Base-by-base conservation (phyloP, 768 basidiomycete genomes). In the Lentinus brumalis region DNA sequence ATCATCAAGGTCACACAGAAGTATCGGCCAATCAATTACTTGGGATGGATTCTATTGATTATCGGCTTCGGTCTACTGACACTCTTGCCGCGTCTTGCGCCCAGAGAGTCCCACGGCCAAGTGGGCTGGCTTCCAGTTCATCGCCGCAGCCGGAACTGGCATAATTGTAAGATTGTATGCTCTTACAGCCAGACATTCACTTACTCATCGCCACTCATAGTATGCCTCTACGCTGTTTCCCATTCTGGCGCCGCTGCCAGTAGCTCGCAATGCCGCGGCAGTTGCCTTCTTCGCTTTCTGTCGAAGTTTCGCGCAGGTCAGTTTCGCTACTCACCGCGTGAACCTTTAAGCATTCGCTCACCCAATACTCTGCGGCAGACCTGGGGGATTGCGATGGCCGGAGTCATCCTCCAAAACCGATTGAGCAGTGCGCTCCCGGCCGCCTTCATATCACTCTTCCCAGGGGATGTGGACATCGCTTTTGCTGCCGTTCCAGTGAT, bases 331-430 rank as follows among this genome's bases (percentile, higher is more conserved):
- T 2, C 21, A 26, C 21, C 18, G 10, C 14, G 4, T 21, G 14
- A 51, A 6, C 21, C 21, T 26, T 2, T 35, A 41, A 38, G 3
- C n/a, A 4, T 10, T 30, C 45, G n/a, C 15, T n/a, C 31, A 11
- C 42, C 55, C 29, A 15, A 21, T 30, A 26, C 29, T 31, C 14
- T 15, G 6, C 11, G 31, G 2, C 69, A 84, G 78, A 73, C 74
- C 5, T 82, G 83, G 79, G 86, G 85, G 0, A 71, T 85, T 62
- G 75, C 79, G 0, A 77, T 87, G 59, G 79, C 81, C 2, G 75
- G 75, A 14, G 76, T 80, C 0, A 75, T 86, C 47, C 74, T 87
- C 7, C 80, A 83, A 63, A 87, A 84, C 69, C 61, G 78, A 53
- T 77, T 87, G 15, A 66, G 67, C 11, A 72, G 67, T 35, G 66